These are phyloP conservation scores for Phytophthora cryptogea DNA, from an alignment of 352 stramenopile genomes.

Conservation along the genomic window DNA sequence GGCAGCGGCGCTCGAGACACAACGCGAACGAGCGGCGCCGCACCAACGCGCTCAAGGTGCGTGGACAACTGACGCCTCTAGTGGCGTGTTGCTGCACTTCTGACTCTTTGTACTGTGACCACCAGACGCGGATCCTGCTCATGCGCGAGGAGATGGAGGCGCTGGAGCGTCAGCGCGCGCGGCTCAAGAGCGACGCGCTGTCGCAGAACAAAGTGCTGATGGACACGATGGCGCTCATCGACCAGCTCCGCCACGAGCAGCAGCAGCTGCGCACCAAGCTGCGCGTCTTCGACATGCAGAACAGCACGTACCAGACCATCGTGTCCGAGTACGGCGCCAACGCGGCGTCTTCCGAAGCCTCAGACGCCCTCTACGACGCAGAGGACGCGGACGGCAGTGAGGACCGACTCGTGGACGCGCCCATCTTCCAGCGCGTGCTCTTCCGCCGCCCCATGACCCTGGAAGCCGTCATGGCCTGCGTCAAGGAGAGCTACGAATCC, in stretches of 20 bases:
- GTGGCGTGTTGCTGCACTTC: background rate
- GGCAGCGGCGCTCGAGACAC: constrained; percentile 53
- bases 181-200: constrained; percentile 34
- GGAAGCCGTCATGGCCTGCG: constrained; percentile 45
- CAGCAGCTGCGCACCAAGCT: constrained; percentile 40
- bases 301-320: constrained; percentile 63
- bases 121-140: constrained; percentile 41
- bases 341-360: constrained; percentile 1
- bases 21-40: constrained; percentile 68
- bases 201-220: constrained; percentile 29
- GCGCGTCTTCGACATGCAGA: constrained; percentile 50
- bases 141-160: constrained; percentile 55
- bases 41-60: constrained; percentile 54
- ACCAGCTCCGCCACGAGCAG: constrained; percentile 49
- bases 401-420: constrained; percentile 21
- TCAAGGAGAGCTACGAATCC: constrained; percentile 59
- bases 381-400: constrained; percentile 12
- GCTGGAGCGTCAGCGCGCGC: constrained; percentile 49
- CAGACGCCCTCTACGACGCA: background rate
- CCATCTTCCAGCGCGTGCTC: constrained; percentile 63
- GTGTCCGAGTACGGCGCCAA: constrained; percentile 42
- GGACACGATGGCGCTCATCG: constrained; percentile 48
- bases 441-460: constrained; percentile 42
- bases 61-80: background rate
- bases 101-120: background rate